A percentile compares a stretch with the other conserved stretches of the same genome.
phyloP scores from a whole-genome alignment of 2,329 filamentous ascomycete species.

The Calonectria pauciramosa region DNA sequence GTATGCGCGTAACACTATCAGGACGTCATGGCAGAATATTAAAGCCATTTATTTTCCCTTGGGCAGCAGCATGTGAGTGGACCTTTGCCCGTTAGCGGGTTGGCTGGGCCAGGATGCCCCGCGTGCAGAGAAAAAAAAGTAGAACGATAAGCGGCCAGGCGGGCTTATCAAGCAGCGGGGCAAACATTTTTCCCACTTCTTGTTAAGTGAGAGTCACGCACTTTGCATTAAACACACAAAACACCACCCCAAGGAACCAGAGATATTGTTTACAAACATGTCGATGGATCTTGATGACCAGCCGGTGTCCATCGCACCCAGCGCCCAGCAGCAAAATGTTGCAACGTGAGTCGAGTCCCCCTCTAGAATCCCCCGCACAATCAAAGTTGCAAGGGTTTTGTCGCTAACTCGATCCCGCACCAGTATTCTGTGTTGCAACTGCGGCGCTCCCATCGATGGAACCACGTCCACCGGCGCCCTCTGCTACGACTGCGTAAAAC shows the following conservation, averaged over 20 bases:
- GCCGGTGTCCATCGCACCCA: slow-evolving; percentile 54
- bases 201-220: slow-evolving; percentile 37
- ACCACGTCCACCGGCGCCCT: slow-evolving; percentile 87
- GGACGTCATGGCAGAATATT: slow-evolving; percentile 16
- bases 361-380: slow-evolving; percentile 32
- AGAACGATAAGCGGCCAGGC: slow-evolving; percentile 45
- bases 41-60: neutral
- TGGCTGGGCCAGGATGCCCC: slow-evolving; percentile 40
- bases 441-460: slow-evolving; percentile 94
- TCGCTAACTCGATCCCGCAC: slow-evolving; percentile 21
- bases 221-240: slow-evolving; percentile 33
- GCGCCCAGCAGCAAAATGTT: slow-evolving; percentile 49
- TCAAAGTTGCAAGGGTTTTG: neutral
- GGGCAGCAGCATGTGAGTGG: slow-evolving; percentile 32
- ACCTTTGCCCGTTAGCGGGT: slow-evolving; percentile 28
- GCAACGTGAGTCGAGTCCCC: slow-evolving; percentile 55
- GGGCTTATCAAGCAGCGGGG: slow-evolving; percentile 56
- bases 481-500: slow-evolving; percentile 96
- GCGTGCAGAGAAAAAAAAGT: slow-evolving; percentile 40
- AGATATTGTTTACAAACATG: slow-evolving; percentile 47
- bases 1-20: neutral
- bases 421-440: slow-evolving; percentile 94
- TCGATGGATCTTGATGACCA: slow-evolving; percentile 61
- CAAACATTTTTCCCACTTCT: slow-evolving; percentile 52
- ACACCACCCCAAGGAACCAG: slow-evolving; percentile 23